A percentile compares a stretch with the other conserved stretches of the same genome.
Evolutionary conservation across 176 grass and related monocot genomes (phyloP).

Genomic region (Cocos nucifera): DNA sequence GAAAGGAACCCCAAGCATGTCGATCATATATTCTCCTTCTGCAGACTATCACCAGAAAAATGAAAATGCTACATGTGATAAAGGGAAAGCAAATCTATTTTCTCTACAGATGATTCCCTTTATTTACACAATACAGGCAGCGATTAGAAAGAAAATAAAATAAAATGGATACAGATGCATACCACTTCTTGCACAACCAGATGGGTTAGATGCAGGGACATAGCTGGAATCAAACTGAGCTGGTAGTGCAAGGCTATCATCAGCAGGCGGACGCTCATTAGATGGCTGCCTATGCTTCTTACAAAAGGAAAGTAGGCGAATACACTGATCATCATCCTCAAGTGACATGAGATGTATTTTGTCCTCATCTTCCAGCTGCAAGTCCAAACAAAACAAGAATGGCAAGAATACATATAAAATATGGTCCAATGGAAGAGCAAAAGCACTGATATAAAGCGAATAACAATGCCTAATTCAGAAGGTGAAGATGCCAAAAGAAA

Average conservation of each 20-base stretch:
- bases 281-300: constrained; percentile 94
- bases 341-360: constrained; percentile 82
- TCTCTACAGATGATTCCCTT: no score
- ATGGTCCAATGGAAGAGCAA: no score
- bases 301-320: constrained; percentile 93
- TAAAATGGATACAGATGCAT: constrained; percentile 16
- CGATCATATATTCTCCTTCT: no score
- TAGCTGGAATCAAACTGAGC: constrained; percentile 31
- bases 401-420: no score
- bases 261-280: constrained; percentile 57
- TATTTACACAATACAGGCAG: no score
- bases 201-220: constrained; percentile 40
- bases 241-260: constrained; percentile 25
- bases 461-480: no score
- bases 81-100: no score
- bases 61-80: no score
- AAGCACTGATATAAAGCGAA: no score
- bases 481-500: constrained; percentile 7
- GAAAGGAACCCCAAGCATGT: no score
- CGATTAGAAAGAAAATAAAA: background rate
- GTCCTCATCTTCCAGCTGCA: constrained; percentile 94
- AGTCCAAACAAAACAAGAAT: constrained; percentile 11
- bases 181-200: constrained; percentile 97
- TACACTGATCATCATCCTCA: constrained; percentile 86
- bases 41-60: no score